phyloP scores from a whole-genome alignment of 202 grass and related monocot species.

The Musa balbisiana region DNA sequence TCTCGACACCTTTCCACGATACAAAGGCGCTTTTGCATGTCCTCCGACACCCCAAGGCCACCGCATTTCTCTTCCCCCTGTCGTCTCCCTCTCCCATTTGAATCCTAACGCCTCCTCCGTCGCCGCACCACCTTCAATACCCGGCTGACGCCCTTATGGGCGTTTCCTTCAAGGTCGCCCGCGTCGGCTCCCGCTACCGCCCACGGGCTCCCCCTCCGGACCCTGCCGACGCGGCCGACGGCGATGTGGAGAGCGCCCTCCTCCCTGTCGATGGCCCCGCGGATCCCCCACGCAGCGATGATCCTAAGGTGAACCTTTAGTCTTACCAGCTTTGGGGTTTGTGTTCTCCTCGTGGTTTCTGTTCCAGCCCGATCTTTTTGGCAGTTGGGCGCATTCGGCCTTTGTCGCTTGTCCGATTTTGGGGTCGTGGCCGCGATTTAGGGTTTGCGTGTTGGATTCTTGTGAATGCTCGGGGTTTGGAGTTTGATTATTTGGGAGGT shows the following conservation, averaged over 20 bases:
- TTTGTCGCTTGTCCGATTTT: background rate
- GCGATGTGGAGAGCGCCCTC: background rate
- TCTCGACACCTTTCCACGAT: background rate
- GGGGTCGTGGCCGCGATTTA: background rate
- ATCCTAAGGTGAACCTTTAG: background rate
- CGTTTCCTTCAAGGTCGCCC: constrained; percentile 35
- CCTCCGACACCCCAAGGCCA: background rate
- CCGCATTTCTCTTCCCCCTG: background rate
- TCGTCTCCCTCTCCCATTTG: background rate
- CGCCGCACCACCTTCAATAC: background rate
- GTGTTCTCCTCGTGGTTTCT: background rate
- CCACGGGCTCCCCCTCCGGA: background rate
- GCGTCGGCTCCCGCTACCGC: constrained; percentile 31
- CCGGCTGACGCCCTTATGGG: constrained; percentile 23
- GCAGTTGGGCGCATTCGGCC: too few relatives aligned
- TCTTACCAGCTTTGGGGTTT: background rate
- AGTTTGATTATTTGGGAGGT: background rate
- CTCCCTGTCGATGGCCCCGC: background rate
- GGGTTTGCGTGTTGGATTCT: constrained; percentile 5
- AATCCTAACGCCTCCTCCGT: constrained; percentile 8
- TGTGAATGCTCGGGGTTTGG: background rate
- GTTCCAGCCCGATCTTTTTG: too few relatives aligned
- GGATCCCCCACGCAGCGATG: background rate
- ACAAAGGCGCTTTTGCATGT: background rate
- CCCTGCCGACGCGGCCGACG: background rate